Evolutionary conservation across 2,329 filamentous ascomycete genomes (phyloP), one percentile per base, ranked within the genome.

Genomic region (Ramularia collo-cygni): DNA sequence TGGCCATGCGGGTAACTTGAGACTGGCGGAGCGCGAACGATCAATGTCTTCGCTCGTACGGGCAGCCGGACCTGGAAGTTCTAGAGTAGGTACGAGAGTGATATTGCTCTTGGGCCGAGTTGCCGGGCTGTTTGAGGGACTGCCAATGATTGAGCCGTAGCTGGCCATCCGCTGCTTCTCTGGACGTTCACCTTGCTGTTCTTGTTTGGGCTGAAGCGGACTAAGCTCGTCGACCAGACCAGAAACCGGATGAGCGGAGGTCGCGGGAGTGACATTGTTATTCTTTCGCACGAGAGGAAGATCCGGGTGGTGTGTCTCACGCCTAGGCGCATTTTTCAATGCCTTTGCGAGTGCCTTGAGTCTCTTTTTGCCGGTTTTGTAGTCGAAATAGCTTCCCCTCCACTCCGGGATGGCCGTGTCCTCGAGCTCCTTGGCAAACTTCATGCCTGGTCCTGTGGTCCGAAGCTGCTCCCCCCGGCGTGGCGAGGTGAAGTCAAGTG

Each of bases 271-370:
- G 7, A 29, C 29, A 32, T 12, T 30, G 14, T 35, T 32, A 4
- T 19, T 16, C 12, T n/a, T 10, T 14, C 31, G 31, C 6, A 24
- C 21, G 16, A 33, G 31, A 33, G 31, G 31, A 4, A 33, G 4
- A 17, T 33, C 31, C 16, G 31, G 31, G 9, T 19, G 31, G 19
- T 33, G 31, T 13, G 31, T 17, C 16, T 33, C 31, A 16, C 31
- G 31, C 65, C 3, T 29, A 9, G 35, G 35, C 12, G 68, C 65
- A 53, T 66, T 72, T 40, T 76, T 72, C 46, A 92, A 74, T 43
- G 87, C 86, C 46, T 83, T 77, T 16, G 74, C 67, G 37, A 95
- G 81, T 41, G 79, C 80, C 64, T 95, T 96, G 63, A 96, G 74
- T 60, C 88, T 83, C 68, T 95, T 95, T 68, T 96, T 96, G 45